Evolutionary conservation across 768 basidiomycete species (phyloP), one percentile per base, ranked within the genome.

Genomic region (Rickenella mellea): DNA sequence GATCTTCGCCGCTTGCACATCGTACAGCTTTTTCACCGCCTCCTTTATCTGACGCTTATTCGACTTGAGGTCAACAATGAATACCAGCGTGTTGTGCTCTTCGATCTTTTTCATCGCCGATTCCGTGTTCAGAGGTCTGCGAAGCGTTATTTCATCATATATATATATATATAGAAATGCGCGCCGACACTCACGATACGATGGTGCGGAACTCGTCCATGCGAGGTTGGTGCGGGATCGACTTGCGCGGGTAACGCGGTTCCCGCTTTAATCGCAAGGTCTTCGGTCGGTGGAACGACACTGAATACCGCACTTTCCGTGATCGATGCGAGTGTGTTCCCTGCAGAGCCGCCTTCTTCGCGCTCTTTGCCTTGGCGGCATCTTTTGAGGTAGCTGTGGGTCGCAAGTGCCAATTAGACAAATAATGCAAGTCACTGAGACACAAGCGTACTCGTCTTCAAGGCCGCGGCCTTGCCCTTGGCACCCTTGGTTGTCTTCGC

Each of bases 21-120:
- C 93, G 66, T 97, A 98, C 55, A 99, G 66, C 78, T 96, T 96
- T 80, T 97, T 97, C 55, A 99, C 92, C 2, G 96, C 96, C 55
- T 97, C 90, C 79, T 92, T 94, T 72, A 98, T 98, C 67, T 99
- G 91, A 36, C 91, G 80, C 78, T 99, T 99, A 80, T 96, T 99
- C 53, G 90, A 71, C 62, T 79, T 82, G 64, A 97, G 58, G 65
- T 97, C 93, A 41, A 96, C 92, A 47, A 98, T 83, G 74, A 98
- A 99, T 46, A 99, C 96, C 45, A 98, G 78, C 25, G 96, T 99
- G 69, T 99, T 98, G 75, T 97, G 83, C 66, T 97, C 94, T 75
- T 99, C 94, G 45, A 99, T 99, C 79, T 99, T 96, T 79, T 97
- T 94, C 94, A 98, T 97, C 48, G 94, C 93, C 10, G 80, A 83